Evolutionary conservation across 768 basidiomycete genomes (phyloP).

Genomic region (Panaeolus cyanescens): DNA sequence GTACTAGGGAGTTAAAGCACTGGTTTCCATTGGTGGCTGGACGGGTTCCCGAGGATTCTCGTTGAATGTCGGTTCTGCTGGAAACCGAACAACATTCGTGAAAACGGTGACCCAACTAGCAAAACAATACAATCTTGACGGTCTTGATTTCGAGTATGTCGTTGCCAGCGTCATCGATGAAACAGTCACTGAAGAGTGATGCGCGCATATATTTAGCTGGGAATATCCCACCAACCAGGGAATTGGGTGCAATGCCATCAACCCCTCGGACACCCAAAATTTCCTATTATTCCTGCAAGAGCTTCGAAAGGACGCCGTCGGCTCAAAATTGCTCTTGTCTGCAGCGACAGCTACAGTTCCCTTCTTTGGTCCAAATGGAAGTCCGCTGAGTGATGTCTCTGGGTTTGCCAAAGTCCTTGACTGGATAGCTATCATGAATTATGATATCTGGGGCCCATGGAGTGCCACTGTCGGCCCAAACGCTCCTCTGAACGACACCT

Average conservation of each 20-base stretch:
- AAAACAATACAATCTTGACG: constrained; percentile 55
- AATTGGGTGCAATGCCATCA: constrained; percentile 69
- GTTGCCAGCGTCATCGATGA: not conserved
- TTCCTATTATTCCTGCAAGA: constrained; percentile 78
- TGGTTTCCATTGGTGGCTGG: constrained; percentile 74
- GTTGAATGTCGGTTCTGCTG: constrained; percentile 54
- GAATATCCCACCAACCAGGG: constrained; percentile 80
- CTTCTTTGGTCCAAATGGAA: constrained; percentile 47
- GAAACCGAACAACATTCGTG: constrained; percentile 66
- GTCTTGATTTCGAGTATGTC: constrained; percentile 56
- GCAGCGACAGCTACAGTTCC: constrained; percentile 44
- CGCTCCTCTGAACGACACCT: constrained; percentile 83
- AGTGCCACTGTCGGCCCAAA: constrained; percentile 76
- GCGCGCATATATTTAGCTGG: constrained; percentile 60
- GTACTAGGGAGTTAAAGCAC: constrained; percentile 54
- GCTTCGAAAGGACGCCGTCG: constrained; percentile 59
- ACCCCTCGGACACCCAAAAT: constrained; percentile 68
- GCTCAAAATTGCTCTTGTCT: constrained; percentile 58
- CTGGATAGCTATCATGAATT: constrained; percentile 64
- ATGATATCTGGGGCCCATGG: constrained; percentile 70
- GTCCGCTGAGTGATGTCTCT: constrained; percentile 65
- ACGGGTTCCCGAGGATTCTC: constrained; percentile 65
- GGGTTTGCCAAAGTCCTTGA: constrained; percentile 70
- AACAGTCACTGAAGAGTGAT: not conserved
- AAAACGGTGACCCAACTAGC: constrained; percentile 55